Conservation (phyloP, 352 stramenopile species). For the Globisporangium spiculum region DNA sequence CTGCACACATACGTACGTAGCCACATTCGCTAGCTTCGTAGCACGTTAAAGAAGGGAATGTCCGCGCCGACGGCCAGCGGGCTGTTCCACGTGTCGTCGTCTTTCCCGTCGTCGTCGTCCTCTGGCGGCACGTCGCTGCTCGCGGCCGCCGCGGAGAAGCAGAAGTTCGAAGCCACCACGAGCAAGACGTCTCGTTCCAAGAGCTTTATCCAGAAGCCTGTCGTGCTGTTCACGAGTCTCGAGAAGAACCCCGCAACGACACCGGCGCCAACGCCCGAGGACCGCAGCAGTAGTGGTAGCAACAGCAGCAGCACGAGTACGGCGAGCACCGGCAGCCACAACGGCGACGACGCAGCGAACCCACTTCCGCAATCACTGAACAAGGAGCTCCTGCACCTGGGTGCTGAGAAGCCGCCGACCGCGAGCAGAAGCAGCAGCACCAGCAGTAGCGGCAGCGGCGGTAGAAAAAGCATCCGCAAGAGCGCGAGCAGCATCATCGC, state of each 20-base stretch:
- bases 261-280: constrained; percentile 13
- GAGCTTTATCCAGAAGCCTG: constrained; percentile 21
- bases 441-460: neutral
- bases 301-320: constrained; percentile 23
- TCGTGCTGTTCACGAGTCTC: constrained; percentile 19
- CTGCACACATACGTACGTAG: neutral
- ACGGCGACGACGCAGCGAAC: constrained; percentile 10
- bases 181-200: constrained; percentile 16
- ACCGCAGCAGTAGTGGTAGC: constrained; percentile 21
- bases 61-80: constrained; percentile 16
- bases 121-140: constrained; percentile 27
- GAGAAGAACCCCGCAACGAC: constrained; percentile 11
- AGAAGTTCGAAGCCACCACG: constrained; percentile 22
- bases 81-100: constrained; percentile 29
- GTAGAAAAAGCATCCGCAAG: constrained; percentile 16
- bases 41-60: neutral
- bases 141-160: constrained; percentile 24
- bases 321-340: constrained; percentile 15
- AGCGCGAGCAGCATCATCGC: constrained; percentile 23
- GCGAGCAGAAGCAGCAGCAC: constrained; percentile 2
- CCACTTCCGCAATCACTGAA: neutral
- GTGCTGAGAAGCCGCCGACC: constrained; percentile 4
- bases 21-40: neutral
- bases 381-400: neutral
- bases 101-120: constrained; percentile 21